A percentile compares a stretch with the other conserved stretches of the same genome.
Conservation (phyloP, 2,329 filamentous ascomycete genomes). For the Ceratocystis huliohia region DNA sequence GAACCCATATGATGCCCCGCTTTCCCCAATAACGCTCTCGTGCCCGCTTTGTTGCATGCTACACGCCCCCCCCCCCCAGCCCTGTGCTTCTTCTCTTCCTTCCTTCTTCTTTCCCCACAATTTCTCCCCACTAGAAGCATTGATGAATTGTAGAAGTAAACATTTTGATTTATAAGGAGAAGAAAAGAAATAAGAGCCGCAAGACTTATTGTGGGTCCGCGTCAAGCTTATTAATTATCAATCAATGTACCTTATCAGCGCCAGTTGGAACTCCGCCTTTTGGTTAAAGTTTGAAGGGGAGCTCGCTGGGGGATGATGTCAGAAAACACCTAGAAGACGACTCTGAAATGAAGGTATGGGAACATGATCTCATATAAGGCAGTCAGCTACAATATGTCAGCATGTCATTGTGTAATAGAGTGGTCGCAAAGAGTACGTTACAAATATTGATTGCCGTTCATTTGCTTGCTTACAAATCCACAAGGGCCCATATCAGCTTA, state of each 20-base stretch:
- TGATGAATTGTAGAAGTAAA: not conserved
- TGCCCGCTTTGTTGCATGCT: not conserved
- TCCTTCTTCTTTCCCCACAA: not conserved
- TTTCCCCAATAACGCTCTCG: not conserved
- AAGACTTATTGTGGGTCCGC: not conserved
- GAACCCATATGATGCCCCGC: not conserved
- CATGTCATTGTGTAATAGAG: too few species aligned
- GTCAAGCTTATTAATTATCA: conserved; percentile 1
- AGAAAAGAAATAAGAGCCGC: not conserved
- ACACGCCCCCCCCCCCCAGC: not conserved
- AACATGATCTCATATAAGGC: too few species aligned
- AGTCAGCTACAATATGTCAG: too few species aligned
- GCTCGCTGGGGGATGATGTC: too few species aligned
- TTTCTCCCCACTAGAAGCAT: conserved; percentile 1
- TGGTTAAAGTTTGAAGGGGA: too few species aligned
- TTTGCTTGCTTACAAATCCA: too few species aligned
- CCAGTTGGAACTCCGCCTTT: not conserved
- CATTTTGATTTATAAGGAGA: not conserved
- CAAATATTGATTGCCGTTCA: too few species aligned
- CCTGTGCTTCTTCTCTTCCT: not conserved
- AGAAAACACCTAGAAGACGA: too few species aligned
- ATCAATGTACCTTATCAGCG: not conserved
- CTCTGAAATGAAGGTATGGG: too few species aligned
- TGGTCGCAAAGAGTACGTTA: too few species aligned
- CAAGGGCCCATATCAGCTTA: too few species aligned